Evolutionary conservation across 2,329 filamentous ascomycete genomes (phyloP), one percentile per base, ranked within the genome.

Genomic region (Apiospora saccharicola): DNA sequence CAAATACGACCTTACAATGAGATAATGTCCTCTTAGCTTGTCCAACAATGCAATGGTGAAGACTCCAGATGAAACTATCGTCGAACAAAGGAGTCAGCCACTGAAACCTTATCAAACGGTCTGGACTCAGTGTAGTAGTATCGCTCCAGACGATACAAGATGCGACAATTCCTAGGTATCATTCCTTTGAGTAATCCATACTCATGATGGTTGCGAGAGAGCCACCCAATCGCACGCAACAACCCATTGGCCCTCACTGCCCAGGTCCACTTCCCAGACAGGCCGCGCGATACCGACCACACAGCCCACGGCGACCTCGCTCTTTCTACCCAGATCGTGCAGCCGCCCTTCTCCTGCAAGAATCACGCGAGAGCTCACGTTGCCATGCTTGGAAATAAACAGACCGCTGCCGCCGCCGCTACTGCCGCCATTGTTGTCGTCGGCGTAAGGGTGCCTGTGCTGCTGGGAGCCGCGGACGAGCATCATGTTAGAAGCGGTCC

Each of bases 151-250:
- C 13, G 34, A 64, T 19, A 34, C 30, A 64, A 19, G 4, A 64
- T n/a, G n/a, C 7, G 30, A n/a, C 22, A 19, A 26, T n/a, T n/a
- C 19, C 22, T 19, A 6, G 19, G 8, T 19, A n/a, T 22, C 34
- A 61, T n/a, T 7, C 1, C 30, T 4, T 37, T 61, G 37, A 19
- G 30, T 37, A 22, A 37, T n/a, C 19, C 8, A 2, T 64, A n/a
- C 30, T 64, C 57, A 64, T 41, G 34, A 14, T 12, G 57, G 34
- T 5, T 67, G 24, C 22, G 57, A 73, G 13, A 80, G 69, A 37
- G 80, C 73, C 72, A 73, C 78, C 82, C 82, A 84, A 68, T 83
- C 81, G 70, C 81, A 83, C 26, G 80, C 81, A 30, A 84, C 81
- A 4, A 75, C 78, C 79, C 82, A 83, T 4, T 74, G 75, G 3